Evolutionary conservation across 2,329 filamentous ascomycete species (phyloP).

Genomic region (Arachnomyces sp.): DNA sequence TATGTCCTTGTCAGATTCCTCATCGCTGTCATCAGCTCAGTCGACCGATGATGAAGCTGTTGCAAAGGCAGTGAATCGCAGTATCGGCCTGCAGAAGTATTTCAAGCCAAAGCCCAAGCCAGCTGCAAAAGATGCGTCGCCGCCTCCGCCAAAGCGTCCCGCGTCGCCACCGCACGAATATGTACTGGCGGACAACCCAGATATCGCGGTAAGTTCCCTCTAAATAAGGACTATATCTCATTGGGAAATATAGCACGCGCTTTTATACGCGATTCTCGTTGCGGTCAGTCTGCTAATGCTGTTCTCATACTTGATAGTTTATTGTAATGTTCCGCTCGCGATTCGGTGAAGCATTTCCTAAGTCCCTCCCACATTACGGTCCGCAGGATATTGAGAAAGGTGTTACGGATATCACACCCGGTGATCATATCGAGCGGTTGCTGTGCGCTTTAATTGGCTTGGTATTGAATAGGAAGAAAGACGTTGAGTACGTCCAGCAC

Average conservation of each 20-base stretch:
- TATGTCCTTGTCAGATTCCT: conserved; percentile 49
- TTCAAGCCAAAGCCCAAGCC: conserved; percentile 39
- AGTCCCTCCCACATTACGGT: conserved; percentile 80
- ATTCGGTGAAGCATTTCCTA: conserved; percentile 82
- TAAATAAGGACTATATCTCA: conserved; percentile 22
- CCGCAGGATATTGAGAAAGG: conserved; percentile 92
- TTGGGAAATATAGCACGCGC: conserved; percentile 24
- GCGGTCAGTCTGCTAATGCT: too few relatives aligned
- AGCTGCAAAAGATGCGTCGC: conserved; percentile 48
- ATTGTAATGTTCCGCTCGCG: conserved; percentile 96
- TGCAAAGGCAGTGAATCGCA: conserved; percentile 32
- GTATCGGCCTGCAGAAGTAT: conserved; percentile 39
- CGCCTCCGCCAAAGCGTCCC: conserved; percentile 67
- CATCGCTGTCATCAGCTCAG: conserved; percentile 52
- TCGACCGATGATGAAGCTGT: conserved; percentile 51
- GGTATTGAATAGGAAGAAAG: conserved; percentile 93
- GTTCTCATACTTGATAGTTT: conserved; percentile 55
- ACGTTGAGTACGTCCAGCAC: conserved; percentile 74
- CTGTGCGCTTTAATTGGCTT: conserved; percentile 83
- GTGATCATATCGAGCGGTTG: conserved; percentile 77
- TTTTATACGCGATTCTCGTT: conserved; percentile 12
- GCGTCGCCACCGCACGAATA: conserved; percentile 87
- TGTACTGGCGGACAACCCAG: conserved; percentile 79
- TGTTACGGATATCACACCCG: conserved; percentile 67
- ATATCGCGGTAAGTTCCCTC: conserved; percentile 71